Evolutionary conservation across 805 yeast genomes (phyloP).

Genomic region (Kodamaea kaohsiungensis): DNA sequence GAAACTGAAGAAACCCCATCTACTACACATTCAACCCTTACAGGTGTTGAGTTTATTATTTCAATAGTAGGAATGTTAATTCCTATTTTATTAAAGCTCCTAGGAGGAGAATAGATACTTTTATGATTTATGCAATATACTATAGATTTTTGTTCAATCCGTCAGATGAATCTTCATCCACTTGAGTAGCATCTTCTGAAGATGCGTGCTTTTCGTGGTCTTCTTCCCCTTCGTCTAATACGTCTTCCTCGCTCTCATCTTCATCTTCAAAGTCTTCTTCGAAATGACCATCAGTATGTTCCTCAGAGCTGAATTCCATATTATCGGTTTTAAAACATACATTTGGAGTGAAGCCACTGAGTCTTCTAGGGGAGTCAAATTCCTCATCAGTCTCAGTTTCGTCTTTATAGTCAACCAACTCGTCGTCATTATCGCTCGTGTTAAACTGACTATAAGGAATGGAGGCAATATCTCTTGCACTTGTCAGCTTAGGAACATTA

Average conservation of each 20-base stretch:
- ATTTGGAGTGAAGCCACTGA: not conserved
- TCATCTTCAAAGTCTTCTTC: conserved; percentile 8
- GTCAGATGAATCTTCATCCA: conserved; percentile 1
- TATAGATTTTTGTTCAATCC: not conserved
- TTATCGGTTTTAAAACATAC: not conserved
- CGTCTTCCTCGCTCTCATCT: conserved; percentile 8
- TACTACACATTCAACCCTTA: conserved; percentile 6
- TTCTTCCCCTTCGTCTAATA: not conserved
- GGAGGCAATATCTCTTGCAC: not conserved
- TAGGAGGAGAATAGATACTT: conserved; percentile 15
- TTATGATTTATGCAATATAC: not conserved
- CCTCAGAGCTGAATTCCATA: not conserved
- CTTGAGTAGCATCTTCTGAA: conserved; percentile 4
- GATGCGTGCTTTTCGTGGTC: not conserved
- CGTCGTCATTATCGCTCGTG: conserved; percentile 14
- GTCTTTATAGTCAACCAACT: conserved; percentile 10
- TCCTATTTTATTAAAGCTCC: conserved; percentile 27
- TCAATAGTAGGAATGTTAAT: conserved; percentile 27
- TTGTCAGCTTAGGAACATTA: not conserved
- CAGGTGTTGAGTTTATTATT: conserved; percentile 16
- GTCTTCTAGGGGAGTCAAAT: conserved; percentile 1
- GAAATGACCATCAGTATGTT: not conserved
- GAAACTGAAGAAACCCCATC: conserved; percentile 2
- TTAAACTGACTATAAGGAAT: conserved; percentile 5
- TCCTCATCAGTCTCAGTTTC: conserved; percentile 1